Evolutionary conservation across 2,329 filamentous ascomycete genomes (phyloP), one percentile per base, ranked within the genome.

Genomic region (Phaeosphaeriaceae sp.): DNA sequence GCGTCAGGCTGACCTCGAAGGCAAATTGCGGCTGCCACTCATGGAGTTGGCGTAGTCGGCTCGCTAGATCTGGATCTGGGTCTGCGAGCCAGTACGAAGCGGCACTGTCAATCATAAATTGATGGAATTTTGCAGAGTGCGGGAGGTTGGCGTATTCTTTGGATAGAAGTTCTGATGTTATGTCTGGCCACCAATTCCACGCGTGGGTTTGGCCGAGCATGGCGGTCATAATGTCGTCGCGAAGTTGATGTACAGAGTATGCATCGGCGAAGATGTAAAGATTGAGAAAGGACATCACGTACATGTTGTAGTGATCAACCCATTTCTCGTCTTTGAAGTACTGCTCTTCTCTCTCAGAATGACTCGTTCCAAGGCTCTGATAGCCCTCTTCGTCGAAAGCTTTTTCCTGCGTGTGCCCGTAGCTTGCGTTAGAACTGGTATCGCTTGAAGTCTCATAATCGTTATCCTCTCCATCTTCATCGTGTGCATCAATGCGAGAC

Each of bases 211-310:
- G 54, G 1, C 49, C 54, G 10, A 63, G 7, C n/a, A 63, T 22
- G 2, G 56, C 54, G 11, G 56, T 57, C 2, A 61, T 22, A 6
- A 64, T 57, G 41, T 62, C 60, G 53, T 64, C 58, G 6, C 54
- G 45, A 1, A 65, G 54, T 44, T 63, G 61, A 42, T 54, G 42
- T 9, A 66, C 56, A 7, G 7, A 47, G 48, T 64, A 63, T 40
- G 57, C 55, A 36, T 65, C 57, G 1, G 59, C 59, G 25, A 68
- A 66, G 3, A 65, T 52, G 49, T 46, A 67, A n/a, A 65, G 52
- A 3, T 60, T 31, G 9, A 54, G 50, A 20, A 57, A 36, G 7
- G 19, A 19, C 7, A 3, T 7, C 21, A 47, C 10, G n/a, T 25
- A 10, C 13, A 36, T 19, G 31, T 40, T 7, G 25, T 51, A 51